phyloP scores from a whole-genome alignment of 352 stramenopile species.

The Globisporangium cystogenes region DNA sequence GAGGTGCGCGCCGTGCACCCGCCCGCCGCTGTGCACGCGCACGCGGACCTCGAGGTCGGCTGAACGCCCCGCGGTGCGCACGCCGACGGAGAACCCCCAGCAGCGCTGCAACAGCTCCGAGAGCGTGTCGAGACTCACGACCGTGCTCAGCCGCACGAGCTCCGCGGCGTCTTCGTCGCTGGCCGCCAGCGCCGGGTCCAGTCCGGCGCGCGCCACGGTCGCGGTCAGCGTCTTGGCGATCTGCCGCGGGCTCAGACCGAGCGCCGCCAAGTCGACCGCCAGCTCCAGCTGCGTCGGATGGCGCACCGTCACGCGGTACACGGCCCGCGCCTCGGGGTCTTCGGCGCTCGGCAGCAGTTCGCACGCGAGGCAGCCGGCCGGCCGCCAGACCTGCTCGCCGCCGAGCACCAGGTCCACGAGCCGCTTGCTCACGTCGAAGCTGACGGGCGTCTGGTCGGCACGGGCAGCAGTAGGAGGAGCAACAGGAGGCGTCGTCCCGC shows the following conservation, averaged over 20 bases:
- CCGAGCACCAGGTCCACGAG: not conserved
- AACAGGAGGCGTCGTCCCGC: too few species aligned
- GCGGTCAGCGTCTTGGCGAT: conserved; percentile 13
- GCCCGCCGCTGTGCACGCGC: conserved; percentile 24
- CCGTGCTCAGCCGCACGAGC: conserved; percentile 36
- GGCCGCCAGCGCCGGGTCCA: conserved; percentile 12
- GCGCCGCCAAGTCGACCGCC: conserved; percentile 17
- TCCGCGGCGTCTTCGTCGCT: conserved; percentile 12
- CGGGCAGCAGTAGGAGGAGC: not conserved
- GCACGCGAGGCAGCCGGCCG: conserved; percentile 1
- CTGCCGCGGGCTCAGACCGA: conserved; percentile 14
- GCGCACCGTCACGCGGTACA: conserved; percentile 15
- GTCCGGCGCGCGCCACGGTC: conserved; percentile 14
- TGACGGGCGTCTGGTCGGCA: not conserved
- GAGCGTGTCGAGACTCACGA: conserved; percentile 29
- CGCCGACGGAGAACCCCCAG: conserved; percentile 45
- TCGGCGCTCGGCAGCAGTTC: conserved; percentile 2
- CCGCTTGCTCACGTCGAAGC: not conserved
- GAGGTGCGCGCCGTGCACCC: conserved; percentile 36
- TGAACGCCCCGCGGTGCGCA: conserved; percentile 25
- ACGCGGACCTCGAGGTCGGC: conserved; percentile 35
- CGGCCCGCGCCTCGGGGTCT: not conserved
- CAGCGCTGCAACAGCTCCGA: conserved; percentile 26
- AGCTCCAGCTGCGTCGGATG: conserved; percentile 20
- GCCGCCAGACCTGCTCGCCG: conserved; percentile 5